Evolutionary conservation across 2,329 filamentous ascomycete genomes (phyloP).

Genomic region (Diaporthe citrichinensis): DNA sequence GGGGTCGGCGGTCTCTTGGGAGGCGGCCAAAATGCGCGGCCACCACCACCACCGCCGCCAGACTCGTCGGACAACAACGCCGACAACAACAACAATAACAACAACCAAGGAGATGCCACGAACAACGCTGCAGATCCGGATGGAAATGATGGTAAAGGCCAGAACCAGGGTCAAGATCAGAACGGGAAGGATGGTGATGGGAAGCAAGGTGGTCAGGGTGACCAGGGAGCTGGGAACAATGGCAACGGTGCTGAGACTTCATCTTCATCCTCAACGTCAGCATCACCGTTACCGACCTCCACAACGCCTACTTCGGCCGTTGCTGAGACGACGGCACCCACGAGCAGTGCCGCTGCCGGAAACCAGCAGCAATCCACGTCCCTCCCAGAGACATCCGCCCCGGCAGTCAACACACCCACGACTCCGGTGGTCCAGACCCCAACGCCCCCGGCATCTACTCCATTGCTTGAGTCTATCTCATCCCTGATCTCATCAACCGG

Average conservation of each 20-base stretch:
- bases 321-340: not conserved
- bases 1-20: conserved; percentile 37
- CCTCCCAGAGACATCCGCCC: not conserved
- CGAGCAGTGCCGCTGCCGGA: not conserved
- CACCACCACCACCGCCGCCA: not conserved
- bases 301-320: not conserved
- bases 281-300: not conserved
- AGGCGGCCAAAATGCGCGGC: conserved; percentile 11
- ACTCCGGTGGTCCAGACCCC: not conserved
- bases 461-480: conserved; percentile 36
- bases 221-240: not conserved
- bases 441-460: not conserved
- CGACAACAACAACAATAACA: conserved; percentile 18
- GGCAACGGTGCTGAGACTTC: not conserved
- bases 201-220: not conserved
- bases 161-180: not conserved
- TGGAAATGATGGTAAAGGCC: not conserved
- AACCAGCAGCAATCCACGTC: not conserved
- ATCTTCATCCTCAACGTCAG: not conserved
- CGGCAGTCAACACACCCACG: conserved; percentile 7
- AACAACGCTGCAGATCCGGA: conserved; percentile 11
- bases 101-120: not conserved
- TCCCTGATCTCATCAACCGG: conserved; percentile 37
- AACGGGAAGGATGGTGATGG: not conserved
- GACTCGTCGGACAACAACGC: conserved; percentile 4